A percentile compares a stretch with the other conserved stretches of the same genome.
phyloP scores from a whole-genome alignment of 768 basidiomycete species.

The Dentipellis sp. region DNA sequence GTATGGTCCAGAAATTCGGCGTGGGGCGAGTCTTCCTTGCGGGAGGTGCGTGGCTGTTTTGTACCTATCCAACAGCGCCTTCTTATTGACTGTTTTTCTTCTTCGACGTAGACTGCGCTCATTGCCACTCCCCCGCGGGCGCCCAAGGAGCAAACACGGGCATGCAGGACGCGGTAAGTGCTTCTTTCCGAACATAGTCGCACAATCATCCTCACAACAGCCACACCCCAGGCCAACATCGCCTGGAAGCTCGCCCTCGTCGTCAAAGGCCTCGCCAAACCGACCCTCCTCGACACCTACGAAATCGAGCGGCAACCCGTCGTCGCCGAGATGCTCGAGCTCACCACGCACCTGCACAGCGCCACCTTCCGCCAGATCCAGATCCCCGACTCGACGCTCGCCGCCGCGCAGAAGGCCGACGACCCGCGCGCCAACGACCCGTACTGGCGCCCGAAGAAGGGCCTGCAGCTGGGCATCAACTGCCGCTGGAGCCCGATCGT shows the following conservation, averaged over 20 bases:
- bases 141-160: constrained; percentile 25
- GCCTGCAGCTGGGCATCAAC: constrained; percentile 42
- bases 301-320: constrained; percentile 22
- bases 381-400: constrained; percentile 15
- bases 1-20: constrained; percentile 35
- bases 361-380: constrained; percentile 6
- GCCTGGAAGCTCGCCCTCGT: constrained; percentile 23
- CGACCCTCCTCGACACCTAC: constrained; percentile 21
- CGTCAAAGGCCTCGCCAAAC: constrained; percentile 17
- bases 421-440: neutral
- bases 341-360: constrained; percentile 27
- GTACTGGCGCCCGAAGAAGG: constrained; percentile 6
- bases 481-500: constrained; percentile 43
- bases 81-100: neutral
- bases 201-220: neutral
- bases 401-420: neutral
- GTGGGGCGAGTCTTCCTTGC: constrained; percentile 35
- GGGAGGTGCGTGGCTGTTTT: constrained; percentile 33
- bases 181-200: neutral
- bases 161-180: constrained; percentile 19
- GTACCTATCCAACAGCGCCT: neutral
- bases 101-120: constrained; percentile 33
- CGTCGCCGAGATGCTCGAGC: constrained; percentile 20
- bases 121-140: constrained; percentile 34
- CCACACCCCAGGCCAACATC: constrained; percentile 18